phyloP scores from a whole-genome alignment of 768 basidiomycete genomes.

The Tulasnella calospora region DNA sequence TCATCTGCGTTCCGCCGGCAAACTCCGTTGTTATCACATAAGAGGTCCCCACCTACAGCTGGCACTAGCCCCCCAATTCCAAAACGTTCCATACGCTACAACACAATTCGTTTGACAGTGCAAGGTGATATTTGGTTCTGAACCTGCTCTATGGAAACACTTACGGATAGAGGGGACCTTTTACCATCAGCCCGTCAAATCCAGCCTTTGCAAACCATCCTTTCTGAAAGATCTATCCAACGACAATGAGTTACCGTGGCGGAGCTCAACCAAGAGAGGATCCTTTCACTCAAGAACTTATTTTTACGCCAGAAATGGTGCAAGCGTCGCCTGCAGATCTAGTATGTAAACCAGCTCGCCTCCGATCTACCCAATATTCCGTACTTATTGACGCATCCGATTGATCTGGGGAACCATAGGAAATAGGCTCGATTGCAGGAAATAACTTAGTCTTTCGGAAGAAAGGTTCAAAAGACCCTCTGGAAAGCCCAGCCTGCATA shows the following conservation, averaged over 20 bases:
- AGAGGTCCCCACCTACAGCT: no score
- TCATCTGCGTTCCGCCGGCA: no score
- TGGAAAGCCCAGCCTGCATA: background rate
- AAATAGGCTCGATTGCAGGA: constrained; percentile 14
- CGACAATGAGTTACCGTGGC: background rate
- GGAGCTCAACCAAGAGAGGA: background rate
- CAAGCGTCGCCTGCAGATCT: constrained; percentile 7
- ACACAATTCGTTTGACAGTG: no score
- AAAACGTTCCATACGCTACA: no score
- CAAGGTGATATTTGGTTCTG: no score
- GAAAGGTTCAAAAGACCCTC: background rate
- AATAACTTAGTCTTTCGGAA: background rate
- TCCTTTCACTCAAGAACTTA: constrained; percentile 1
- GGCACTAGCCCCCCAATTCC: no score
- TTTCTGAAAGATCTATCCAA: background rate
- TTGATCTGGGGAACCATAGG: background rate
- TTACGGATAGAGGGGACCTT: no score
- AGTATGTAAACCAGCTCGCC: background rate
- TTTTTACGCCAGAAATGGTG: constrained; percentile 16
- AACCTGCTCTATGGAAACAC: no score
- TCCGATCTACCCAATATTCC: background rate
- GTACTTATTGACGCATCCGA: background rate
- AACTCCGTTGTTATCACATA: no score
- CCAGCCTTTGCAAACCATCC: no score
- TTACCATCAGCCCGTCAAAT: no score